Conservation (phyloP, 1,139 yeast genomes). For the Candida dubliniensis region DNA sequence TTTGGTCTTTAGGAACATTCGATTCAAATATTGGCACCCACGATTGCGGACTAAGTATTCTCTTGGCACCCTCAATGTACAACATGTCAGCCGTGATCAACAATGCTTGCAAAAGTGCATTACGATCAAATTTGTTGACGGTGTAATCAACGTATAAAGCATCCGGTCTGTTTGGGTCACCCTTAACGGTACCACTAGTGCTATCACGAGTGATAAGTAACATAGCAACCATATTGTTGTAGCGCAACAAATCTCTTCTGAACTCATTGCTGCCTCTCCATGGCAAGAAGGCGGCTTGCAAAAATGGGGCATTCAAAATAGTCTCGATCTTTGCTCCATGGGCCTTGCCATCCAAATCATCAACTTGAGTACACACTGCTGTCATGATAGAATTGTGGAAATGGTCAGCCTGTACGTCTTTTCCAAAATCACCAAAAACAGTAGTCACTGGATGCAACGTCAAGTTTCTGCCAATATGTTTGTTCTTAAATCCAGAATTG, state of each 20-base stretch:
- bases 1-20: slow-evolving; percentile 39
- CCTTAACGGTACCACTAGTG: slow-evolving; percentile 41
- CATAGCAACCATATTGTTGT: slow-evolving; percentile 41
- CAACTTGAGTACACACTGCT: slow-evolving; percentile 48
- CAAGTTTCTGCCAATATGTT: slow-evolving; percentile 53
- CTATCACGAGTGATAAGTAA: slow-evolving; percentile 53
- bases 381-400: slow-evolving; percentile 51
- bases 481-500: slow-evolving; percentile 54
- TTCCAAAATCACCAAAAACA: slow-evolving; percentile 45
- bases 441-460: slow-evolving; percentile 54
- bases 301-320: slow-evolving; percentile 46
- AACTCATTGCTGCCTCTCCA: slow-evolving; percentile 41
- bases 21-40: slow-evolving; percentile 42
- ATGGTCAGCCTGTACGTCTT: slow-evolving; percentile 35
- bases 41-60: slow-evolving; percentile 41
- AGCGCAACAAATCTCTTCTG: slow-evolving; percentile 38
- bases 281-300: slow-evolving; percentile 42
- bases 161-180: slow-evolving; percentile 38
- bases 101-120: slow-evolving; percentile 42
- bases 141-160: slow-evolving; percentile 41
- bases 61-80: slow-evolving; percentile 53
- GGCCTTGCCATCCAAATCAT: slow-evolving; percentile 54
- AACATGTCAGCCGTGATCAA: slow-evolving; percentile 47
- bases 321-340: slow-evolving; percentile 62
- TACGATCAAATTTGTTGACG: slow-evolving; percentile 42